Percentiles rank a stretch among this genome's conserved stretches.
These are phyloP conservation scores for Begonia peltatifolia DNA, from an alignment of 306 rosid species.

Conservation along the genomic window DNA sequence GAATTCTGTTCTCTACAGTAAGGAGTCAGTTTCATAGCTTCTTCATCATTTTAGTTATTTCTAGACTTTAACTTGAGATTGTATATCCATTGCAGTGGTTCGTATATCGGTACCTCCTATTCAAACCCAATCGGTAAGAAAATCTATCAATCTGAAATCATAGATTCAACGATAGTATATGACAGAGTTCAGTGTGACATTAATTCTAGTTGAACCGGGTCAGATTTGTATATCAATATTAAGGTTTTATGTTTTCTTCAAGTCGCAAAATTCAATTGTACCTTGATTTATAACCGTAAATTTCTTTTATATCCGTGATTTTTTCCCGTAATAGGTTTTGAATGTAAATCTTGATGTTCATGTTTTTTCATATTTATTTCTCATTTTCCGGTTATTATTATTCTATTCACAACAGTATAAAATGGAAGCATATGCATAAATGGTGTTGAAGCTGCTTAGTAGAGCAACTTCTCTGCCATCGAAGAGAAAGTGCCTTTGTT, in stretches of 20 bases:
- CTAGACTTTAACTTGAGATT: conserved; percentile 13
- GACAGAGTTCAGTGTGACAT: neutral
- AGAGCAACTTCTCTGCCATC: neutral
- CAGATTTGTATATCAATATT: too few species aligned
- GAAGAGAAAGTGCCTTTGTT: conserved; percentile 5
- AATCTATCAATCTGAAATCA: too few species aligned
- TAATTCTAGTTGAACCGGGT: neutral
- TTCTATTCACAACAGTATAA: neutral
- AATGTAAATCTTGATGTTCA: too few species aligned
- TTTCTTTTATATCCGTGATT: too few species aligned
- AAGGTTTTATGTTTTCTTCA: too few species aligned
- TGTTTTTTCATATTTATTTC: too few species aligned
- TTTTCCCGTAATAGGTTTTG: too few species aligned
- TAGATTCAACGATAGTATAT: neutral
- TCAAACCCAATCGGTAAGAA: conserved; percentile 81
- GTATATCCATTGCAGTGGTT: conserved; percentile 69
- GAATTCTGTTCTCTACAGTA: conserved; percentile 60
- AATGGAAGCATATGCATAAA: neutral
- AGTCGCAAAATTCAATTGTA: too few species aligned
- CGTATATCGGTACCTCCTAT: conserved; percentile 76
- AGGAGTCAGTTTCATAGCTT: conserved; percentile 11
- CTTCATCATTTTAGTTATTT: neutral
- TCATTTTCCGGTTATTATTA: too few species aligned
- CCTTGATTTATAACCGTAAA: too few species aligned
- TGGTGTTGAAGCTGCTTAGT: neutral